phyloP scores from a whole-genome alignment of 768 basidiomycete genomes.

The Mycena rosella region DNA sequence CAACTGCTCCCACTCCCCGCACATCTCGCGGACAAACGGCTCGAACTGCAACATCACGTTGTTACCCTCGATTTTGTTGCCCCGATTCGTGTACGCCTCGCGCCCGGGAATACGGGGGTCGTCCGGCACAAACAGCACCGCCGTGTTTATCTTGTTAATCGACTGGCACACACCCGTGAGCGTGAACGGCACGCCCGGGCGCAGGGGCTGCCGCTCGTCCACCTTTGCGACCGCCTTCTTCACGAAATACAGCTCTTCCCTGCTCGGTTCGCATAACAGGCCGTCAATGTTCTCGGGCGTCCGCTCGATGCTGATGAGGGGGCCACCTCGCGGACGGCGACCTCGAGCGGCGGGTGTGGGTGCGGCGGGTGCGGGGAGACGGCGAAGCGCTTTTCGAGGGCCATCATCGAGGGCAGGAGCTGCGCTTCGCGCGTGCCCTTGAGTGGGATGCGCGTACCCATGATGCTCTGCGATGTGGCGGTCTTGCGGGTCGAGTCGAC shows the following conservation, averaged over 20 bases:
- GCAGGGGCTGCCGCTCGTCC: neutral
- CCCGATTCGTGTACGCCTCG: neutral
- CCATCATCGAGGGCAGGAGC: neutral
- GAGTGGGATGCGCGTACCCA: neutral
- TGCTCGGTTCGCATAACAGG: too few species aligned
- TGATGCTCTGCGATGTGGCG: neutral
- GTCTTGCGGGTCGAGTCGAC: neutral
- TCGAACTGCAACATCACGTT: neutral
- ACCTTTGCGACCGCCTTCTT: neutral
- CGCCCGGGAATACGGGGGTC: neutral
- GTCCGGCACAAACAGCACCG: slow-evolving; percentile 20
- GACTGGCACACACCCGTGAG: neutral
- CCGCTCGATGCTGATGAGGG: slow-evolving; percentile 14
- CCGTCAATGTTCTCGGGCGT: neutral
- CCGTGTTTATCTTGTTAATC: neutral
- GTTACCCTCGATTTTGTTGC: too few species aligned
- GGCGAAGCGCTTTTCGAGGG: neutral
- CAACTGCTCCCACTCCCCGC: slow-evolving; percentile 1
- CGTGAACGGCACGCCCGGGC: neutral
- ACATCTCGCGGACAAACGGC: neutral
- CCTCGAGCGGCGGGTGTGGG: neutral
- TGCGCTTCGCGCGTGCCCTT: neutral
- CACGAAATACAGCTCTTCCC: neutral
- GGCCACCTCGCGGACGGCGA: slow-evolving; percentile 4
- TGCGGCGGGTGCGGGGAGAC: neutral